Evolutionary conservation across 176 grass and related monocot species (phyloP).

Genomic region (Echinochloa phyllopogon): DNA sequence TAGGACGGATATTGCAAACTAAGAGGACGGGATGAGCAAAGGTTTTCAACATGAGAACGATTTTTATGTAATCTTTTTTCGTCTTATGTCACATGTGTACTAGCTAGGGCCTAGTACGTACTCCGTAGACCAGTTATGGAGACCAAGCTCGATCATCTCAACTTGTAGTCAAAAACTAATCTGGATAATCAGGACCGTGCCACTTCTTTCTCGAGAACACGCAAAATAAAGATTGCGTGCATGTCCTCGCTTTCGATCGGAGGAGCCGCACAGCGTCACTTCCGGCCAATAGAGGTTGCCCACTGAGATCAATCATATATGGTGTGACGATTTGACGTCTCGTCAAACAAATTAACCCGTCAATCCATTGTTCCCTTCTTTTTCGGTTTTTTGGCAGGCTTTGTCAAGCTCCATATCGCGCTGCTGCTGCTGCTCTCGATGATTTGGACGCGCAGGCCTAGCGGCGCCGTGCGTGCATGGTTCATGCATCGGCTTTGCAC

Average conservation of each 20-base stretch:
- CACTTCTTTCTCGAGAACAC: neutral
- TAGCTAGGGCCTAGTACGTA: neutral
- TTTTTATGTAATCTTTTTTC: neutral
- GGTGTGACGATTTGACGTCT: neutral
- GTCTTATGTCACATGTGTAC: neutral
- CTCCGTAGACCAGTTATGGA: neutral
- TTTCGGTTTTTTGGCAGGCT: constrained; percentile 1
- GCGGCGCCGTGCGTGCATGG: constrained; percentile 10
- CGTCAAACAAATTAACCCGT: neutral
- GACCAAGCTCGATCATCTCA: neutral
- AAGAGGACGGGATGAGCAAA: neutral
- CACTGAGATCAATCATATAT: constrained; percentile 17
- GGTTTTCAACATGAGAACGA: neutral
- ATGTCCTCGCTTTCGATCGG: neutral
- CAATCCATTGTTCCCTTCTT: neutral
- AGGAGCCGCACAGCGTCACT: neutral
- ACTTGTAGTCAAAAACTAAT: constrained; percentile 17
- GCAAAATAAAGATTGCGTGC: neutral
- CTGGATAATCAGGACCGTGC: neutral
- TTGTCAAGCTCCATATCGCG: constrained; percentile 21
- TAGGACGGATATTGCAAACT: neutral
- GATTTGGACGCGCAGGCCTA: constrained; percentile 47
- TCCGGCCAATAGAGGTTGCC: neutral
- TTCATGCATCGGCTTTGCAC: constrained; percentile 8
- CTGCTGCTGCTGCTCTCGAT: neutral